phyloP scores from a whole-genome alignment of 495 filamentous ascomycete species.

The Penicillium coprophilum region DNA sequence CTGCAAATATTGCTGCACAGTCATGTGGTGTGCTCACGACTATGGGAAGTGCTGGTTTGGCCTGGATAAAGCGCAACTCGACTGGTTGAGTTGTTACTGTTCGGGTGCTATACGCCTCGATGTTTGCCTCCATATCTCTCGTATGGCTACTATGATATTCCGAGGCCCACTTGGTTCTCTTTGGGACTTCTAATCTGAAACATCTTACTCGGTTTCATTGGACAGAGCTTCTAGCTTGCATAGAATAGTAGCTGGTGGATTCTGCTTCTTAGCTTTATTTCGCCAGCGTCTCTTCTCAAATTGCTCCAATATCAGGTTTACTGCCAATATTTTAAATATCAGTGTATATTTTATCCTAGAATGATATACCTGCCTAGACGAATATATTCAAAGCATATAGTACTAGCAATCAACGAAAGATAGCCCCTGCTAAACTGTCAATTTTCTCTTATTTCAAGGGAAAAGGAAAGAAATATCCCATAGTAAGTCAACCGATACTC shows the following conservation, averaged over 20 bases:
- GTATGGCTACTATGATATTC: not conserved
- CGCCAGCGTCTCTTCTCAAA: too few species aligned
- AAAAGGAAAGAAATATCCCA: not conserved
- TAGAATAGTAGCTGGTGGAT: too few species aligned
- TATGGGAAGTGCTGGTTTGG: not conserved
- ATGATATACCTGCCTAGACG: too few species aligned
- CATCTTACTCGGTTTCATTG: too few species aligned
- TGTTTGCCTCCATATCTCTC: not conserved
- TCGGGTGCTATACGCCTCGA: too few species aligned
- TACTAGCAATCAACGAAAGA: not conserved
- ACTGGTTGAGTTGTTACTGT: not conserved
- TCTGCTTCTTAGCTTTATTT: too few species aligned
- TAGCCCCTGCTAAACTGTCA: not conserved
- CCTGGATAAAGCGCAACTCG: not conserved
- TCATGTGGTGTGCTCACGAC: not conserved
- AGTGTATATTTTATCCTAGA: too few species aligned
- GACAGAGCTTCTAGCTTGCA: too few species aligned
- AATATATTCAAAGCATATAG: not conserved
- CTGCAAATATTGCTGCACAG: not conserved
- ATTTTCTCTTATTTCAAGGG: not conserved
- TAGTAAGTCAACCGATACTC: not conserved
- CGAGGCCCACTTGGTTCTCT: too few species aligned
- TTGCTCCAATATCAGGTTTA: too few species aligned
- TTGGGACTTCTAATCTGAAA: too few species aligned
- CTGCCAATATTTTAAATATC: too few species aligned